Conservation (phyloP, 768 basidiomycete genomes). For the Kwoniella sp. region DNA sequence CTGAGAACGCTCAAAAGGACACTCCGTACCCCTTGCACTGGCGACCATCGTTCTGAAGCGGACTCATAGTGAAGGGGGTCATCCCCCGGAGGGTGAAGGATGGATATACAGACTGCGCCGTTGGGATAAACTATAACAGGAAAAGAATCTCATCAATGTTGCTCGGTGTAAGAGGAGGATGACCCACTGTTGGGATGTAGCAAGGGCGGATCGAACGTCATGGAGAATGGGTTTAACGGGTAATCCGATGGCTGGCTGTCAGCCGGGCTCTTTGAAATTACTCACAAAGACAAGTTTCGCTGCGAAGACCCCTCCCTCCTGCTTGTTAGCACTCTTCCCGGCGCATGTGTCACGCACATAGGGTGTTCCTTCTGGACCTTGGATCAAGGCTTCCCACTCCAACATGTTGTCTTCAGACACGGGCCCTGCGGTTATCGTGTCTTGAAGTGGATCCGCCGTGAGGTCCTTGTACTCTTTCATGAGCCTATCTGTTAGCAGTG, state of each 20-base stretch:
- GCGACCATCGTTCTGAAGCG: conserved; percentile 94
- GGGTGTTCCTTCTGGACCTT: conserved; percentile 88
- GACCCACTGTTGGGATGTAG: conserved; percentile 93
- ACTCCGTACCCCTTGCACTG: conserved; percentile 97
- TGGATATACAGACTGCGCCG: conserved; percentile 96
- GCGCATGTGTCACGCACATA: conserved; percentile 60
- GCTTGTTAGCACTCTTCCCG: neutral
- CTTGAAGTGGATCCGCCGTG: conserved; percentile 51
- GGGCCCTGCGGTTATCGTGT: conserved; percentile 91
- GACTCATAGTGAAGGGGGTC: conserved; percentile 75
- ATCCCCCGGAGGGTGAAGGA: conserved; percentile 75
- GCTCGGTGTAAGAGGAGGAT: too few species aligned
- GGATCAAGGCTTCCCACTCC: conserved; percentile 91
- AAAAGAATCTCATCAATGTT: neutral
- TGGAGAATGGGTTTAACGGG: conserved; percentile 97
- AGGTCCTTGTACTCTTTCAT: conserved; percentile 52
- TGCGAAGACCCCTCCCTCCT: conserved; percentile 94
- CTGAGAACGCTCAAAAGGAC: conserved; percentile 92
- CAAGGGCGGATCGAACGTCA: conserved; percentile 95
- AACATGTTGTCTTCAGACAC: conserved; percentile 90
- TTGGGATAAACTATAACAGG: conserved; percentile 98
- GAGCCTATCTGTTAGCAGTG: conserved; percentile 22
- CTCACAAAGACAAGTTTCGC: conserved; percentile 88
- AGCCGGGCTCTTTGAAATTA: conserved; percentile 20
- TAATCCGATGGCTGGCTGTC: conserved; percentile 74